phyloP scores from a whole-genome alignment of 768 basidiomycete genomes.

The Leccinum obscurum region DNA sequence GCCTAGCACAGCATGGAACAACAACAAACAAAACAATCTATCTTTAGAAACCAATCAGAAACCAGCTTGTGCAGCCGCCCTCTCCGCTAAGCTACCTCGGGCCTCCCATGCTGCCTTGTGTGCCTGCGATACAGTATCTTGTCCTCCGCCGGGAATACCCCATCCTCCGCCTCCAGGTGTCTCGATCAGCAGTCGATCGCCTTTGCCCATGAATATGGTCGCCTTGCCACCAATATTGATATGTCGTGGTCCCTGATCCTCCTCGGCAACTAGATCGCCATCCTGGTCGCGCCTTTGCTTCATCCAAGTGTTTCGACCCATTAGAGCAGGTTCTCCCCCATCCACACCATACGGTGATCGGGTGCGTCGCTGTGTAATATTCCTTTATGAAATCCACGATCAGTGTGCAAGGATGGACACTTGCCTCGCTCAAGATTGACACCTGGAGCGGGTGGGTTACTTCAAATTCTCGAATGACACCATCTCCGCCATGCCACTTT shows the following conservation, averaged over 20 bases:
- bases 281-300: conserved; percentile 66
- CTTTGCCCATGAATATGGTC: conserved; percentile 84
- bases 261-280: conserved; percentile 55
- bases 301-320: conserved; percentile 89
- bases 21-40: not conserved
- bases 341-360: conserved; percentile 85
- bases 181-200: conserved; percentile 77
- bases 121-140: conserved; percentile 31
- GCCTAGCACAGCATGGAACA: not conserved
- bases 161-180: conserved; percentile 93
- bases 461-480: conserved; percentile 81
- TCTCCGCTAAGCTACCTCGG: conserved; percentile 67
- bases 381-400: not conserved
- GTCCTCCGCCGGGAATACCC: conserved; percentile 43
- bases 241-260: conserved; percentile 42
- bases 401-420: conserved; percentile 7
- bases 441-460: conserved; percentile 81
- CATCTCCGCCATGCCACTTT: conserved; percentile 78
- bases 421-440: conserved; percentile 83
- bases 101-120: conserved; percentile 54
- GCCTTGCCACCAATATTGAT: conserved; percentile 93
- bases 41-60: conserved; percentile 39
- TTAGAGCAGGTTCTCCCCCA: conserved; percentile 68
- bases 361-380: conserved; percentile 62
- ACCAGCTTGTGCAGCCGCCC: conserved; percentile 60